phyloP scores from a whole-genome alignment of 2,329 filamentous ascomycete genomes.

The Aspergillus quadricinctus region DNA sequence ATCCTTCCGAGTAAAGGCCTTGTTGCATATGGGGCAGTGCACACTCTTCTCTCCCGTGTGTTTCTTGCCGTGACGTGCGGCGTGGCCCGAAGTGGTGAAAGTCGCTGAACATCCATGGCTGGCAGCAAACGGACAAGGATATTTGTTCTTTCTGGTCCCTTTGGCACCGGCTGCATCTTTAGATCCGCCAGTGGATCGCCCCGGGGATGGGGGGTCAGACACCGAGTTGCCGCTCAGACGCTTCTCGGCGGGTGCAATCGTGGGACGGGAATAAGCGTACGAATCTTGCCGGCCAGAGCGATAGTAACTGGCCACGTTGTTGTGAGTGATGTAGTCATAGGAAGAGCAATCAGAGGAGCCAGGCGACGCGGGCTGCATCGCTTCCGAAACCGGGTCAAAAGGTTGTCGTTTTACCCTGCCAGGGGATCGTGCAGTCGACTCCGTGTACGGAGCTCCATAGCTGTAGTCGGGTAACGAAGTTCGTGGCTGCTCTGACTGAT shows the following conservation, averaged over 20 bases:
- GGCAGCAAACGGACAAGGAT: slow-evolving; percentile 60
- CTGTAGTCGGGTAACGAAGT: slow-evolving; percentile 15
- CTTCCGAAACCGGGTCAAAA: slow-evolving; percentile 24
- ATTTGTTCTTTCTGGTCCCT: slow-evolving; percentile 56
- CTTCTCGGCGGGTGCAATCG: slow-evolving; percentile 21
- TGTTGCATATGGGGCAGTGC: slow-evolving; percentile 64
- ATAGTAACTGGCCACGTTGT: slow-evolving; percentile 19
- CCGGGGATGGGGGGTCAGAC: slow-evolving; percentile 25
- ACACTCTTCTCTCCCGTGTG: slow-evolving; percentile 66
- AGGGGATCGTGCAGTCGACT: slow-evolving; percentile 24
- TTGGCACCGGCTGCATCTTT: slow-evolving; percentile 21
- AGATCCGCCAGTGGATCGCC: slow-evolving; percentile 18
- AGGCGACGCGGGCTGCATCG: slow-evolving; percentile 24
- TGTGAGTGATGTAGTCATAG: slow-evolving; percentile 27
- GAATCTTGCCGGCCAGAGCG: slow-evolving; percentile 25
- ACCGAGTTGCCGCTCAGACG: slow-evolving; percentile 20
- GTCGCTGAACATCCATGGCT: slow-evolving; percentile 57
- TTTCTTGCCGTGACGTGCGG: slow-evolving; percentile 64
- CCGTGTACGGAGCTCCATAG: slow-evolving; percentile 19
- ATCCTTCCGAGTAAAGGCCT: slow-evolving; percentile 64
- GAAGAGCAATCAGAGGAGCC: slow-evolving; percentile 30
- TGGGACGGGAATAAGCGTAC: slow-evolving; percentile 18
- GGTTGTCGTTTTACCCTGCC: slow-evolving; percentile 17
- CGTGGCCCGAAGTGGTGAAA: slow-evolving; percentile 64
- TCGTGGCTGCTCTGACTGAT: slow-evolving; percentile 17